Base-by-base conservation (phyloP, 1,284 basidiomycete species). In the Ganoderma multipileum region DNA sequence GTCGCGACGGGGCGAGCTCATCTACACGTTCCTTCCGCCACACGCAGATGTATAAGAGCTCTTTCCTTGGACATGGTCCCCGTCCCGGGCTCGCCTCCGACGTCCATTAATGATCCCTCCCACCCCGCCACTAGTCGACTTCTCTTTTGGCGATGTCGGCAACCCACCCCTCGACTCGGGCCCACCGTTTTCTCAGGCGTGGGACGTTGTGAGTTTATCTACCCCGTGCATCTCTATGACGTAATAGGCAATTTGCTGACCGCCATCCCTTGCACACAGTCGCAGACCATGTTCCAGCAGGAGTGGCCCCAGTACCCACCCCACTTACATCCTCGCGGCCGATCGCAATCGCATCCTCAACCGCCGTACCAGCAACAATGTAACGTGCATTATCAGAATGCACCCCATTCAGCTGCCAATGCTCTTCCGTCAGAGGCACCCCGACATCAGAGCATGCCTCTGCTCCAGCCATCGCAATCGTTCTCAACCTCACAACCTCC, bases 21-120 rank as follows among this genome's bases (percentile, higher is more conserved):
- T 26, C 65, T 50, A 50, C 69, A 72, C 71, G 71, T 71, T 71
- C 61, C 65, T 62, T 26, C 65, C 54, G 39, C 66, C 28, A 33
- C 20, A 42, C 64, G 36, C 16, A 28, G 9, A 58, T 52, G 63
- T 72, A 72, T 68, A 72, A 71, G 65, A 42, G 18, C 65, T 38
- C 50, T 55, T 26, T 30, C 58, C 11, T 28, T 50, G 42, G 33
- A 36, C 50, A 20, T 58, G 26, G 33, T 36, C 54, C n/a, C 42
- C 9, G 36, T 33, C 60, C 52, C 42, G 52, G 20, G 23, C 52
- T 50, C 33, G 55, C 57, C 50, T 59, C 30, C 52, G 39, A 55
- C 67, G 33, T 44, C 60, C 63, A 47, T 68, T 42, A 9, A 68
- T 68, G 67, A 61, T 26, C 60, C 52, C 26, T 36, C n/a, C 61